Base-by-base conservation (phyloP, 768 basidiomycete species). In the Tephrocybe sp. region DNA sequence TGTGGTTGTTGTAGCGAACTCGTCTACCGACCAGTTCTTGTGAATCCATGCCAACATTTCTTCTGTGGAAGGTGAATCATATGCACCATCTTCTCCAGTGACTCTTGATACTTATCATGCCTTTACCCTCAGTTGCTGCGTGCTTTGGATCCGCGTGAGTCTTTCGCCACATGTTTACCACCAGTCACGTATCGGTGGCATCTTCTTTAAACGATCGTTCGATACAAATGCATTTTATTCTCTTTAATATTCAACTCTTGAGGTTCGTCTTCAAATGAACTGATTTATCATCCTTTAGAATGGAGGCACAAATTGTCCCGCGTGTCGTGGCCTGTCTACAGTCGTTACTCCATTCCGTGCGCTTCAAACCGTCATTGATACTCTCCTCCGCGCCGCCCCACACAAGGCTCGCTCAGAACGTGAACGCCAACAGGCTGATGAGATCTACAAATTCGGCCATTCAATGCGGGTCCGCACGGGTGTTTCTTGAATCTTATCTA, bases 1-100 rank as follows among this genome's bases (percentile, higher is more conserved):
- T 93, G 91, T 57, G 91, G 88, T 18, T 92, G 91, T 63, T 93
- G 91, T 66, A 78, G 88, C 15, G 90, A 82, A 50, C 73, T 93
- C 36, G 83, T 88, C 50, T 91, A 93, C 67, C 75, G 80, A 52
- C 91, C 91, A 2, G 90, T 93, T 13, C 71, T 91, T 23, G 87
- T 93, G 44, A 75, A 78, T 29, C 91, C 91, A 24, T 93, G 91
- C 64, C 88, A 91, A 58, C 91, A 93, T 73, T 91, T 88, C 75
- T 92, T 91, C 63, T 93, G 91, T 60, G 91, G 91, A 66, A 91
- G 90, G 88, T 90, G 66, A 50, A 69, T 57, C 42, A 15, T 38
- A 18, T 29, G 22, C 42, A 23, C 18, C 19, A 24, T 36, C 23
- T 31, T 54, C 15, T 29, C 8, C 8, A 24, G 38, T 42, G 33